Evolutionary conservation across 163 green algal species (phyloP), one percentile per base, ranked within the genome.

Genomic region (Scenedesmus sp.): DNA sequence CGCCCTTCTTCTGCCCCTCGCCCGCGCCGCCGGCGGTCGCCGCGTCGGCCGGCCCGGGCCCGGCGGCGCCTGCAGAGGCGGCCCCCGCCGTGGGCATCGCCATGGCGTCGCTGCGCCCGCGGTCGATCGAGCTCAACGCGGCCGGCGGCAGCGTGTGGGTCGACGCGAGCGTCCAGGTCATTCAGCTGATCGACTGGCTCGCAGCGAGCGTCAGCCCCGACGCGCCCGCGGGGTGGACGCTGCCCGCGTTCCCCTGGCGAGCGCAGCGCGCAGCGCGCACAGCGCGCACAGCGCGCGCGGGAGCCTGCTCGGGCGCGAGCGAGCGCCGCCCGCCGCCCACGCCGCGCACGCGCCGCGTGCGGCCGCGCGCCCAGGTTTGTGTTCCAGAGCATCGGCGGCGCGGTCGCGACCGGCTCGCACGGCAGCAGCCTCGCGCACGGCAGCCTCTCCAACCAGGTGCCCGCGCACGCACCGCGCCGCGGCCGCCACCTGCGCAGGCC

Each of bases 321-420:
- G n/a, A n/a, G n/a, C n/a, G n/a, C n/a, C n/a, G n/a, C n/a, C n/a
- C n/a, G n/a, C n/a, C n/a, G n/a, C n/a, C n/a, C n/a, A n/a, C n/a
- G n/a, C n/a, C n/a, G n/a, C n/a, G n/a, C n/a, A n/a, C n/a, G n/a
- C n/a, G n/a, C n/a, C n/a, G n/a, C n/a, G n/a, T n/a, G n/a, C n/a
- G n/a, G n/a, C n/a, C n/a, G n/a, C n/a, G n/a, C n/a, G n/a, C n/a
- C n/a, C n/a, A n/a, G n/a, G 39, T 97, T 92, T 78, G 91, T 96
- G 51, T 91, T 93, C 66, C 93, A 97, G 80, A 95, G 87, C 1
- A 89, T 98, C 48, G 94, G 86, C 2, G 94, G 94, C 6, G 94
- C 94, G 6, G 88, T 97, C 7, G 80, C 94, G 36, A 98, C 95
- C 1, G 89, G 77, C 26, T 93, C 92, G 0, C 95, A 98, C 82